Evolutionary conservation across 305 asterid species (phyloP), one percentile per base, ranked within the genome.

Genomic region (Coffea humblotiana): DNA sequence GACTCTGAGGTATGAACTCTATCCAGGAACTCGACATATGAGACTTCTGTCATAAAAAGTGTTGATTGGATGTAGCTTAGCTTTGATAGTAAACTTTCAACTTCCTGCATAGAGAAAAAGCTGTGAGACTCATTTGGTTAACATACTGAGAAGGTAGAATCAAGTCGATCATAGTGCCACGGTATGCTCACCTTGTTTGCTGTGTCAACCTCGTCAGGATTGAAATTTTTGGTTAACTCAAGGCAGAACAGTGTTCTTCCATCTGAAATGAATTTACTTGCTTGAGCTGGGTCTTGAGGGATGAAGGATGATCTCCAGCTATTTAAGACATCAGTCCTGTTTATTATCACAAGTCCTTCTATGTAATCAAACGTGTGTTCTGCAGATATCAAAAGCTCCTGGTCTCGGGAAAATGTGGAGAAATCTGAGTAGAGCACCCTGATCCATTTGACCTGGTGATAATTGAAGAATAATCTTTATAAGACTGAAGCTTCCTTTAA

Each of bases 341-440:
- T 95, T 75, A 86, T 88, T n/a, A 93, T 89, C 81, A 93, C 99
- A 8, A 92, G 88, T 0, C 99, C 99, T 85, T 93, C 99, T 65
- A 95, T 81, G 85, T 93, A 95, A 83, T 95, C 97, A 35, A 95
- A 93, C 27, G 94, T 91, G 75, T 90, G 85, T 43, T 86, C 79
- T 74, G 90, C 81, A 35, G 94, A 81, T 85, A 92, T 95, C 49
- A 95, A 83, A 43, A 65, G 65, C 89, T 95, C 99, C 71, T 93
- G 99, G 77, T 95, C 97, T 76, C 87, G 87, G 9, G 91, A 72
- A 61, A 95, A 95, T 67, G 83, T 84, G 25, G 90, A 68, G 90
- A 95, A 95, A 76, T 95, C 96, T 43, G 97, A 89, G 77, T 95
- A 95, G 9, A 95, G 87, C 73, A 91, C 90, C 82, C 97, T 86